Base-by-base conservation (phyloP, 257 asterid genomes). In the Capsicum rhomboideum region DNA sequence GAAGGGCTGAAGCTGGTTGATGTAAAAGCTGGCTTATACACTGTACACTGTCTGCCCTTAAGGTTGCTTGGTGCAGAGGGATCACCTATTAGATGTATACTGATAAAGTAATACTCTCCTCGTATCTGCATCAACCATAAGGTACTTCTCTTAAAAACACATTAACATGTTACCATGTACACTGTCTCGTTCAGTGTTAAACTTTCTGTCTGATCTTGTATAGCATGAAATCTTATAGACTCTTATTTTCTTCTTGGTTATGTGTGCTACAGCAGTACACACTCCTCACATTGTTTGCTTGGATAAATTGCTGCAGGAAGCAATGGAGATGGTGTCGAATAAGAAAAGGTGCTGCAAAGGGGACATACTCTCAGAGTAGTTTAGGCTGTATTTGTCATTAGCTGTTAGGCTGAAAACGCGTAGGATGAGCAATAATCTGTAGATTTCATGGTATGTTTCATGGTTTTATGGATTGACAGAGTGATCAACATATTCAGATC, bases 31-130 rank as follows among this genome's bases (percentile, higher is more conserved):
- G 98, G 98, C 84, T 10, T 91, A 69, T 97, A 97, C 78, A 78
- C 89, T 0, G 95, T 97, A 20, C 98, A 97, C 84, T 97, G 98
- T 90, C 85, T 97, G 85, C 99, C 97, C 72, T 84, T 97, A 86
- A 92, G 99, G 84, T 85, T 97, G 93, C 84, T 93, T 8, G 98
- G 99, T 31, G 91, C 99, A 1, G 98, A 95, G 89, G 99, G 99
- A 69, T 97, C 99, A 8, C 99, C 99, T 42, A 93, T 95, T 11
- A 90, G 99, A 86, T 97, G 99, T 90, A 97, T 97, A 87, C 96
- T 97, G 52, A 93, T 93, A 29, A 93, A 92, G 85, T 94, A 91
- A 93, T 83, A 31, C 46, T 28, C 82, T 10, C 29, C 26, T 49
- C 8, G 44, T 75, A 10, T 26, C 21, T 11, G 8, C 56, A 31